Percentiles rank a stretch among this genome's conserved stretches.
Conservation (phyloP, 306 rosid species). For the Astragalus glycyphyllos region DNA sequence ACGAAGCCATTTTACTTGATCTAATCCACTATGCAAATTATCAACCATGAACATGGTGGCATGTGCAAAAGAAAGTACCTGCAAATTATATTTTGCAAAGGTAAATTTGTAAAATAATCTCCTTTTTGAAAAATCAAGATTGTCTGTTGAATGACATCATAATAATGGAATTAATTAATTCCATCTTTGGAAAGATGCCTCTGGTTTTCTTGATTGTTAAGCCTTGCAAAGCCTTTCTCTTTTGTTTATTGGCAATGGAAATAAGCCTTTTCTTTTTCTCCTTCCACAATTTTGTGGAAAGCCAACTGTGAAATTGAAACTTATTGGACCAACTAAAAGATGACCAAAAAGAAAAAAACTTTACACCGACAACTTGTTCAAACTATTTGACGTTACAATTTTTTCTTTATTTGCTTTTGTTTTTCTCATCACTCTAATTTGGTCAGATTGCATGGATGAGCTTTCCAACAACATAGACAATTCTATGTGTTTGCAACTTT, state of each 20-base stretch:
- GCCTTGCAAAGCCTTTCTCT: constrained; percentile 55
- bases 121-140: not conserved
- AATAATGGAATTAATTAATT: constrained; percentile 4
- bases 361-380: constrained; percentile 38
- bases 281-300: constrained; percentile 44
- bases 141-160: not conserved
- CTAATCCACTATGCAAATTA: constrained; percentile 28
- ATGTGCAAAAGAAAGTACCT: constrained; percentile 34
- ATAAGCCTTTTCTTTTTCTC: constrained; percentile 47
- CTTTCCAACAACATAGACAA: constrained; percentile 48
- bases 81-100: too few species aligned
- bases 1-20: constrained; percentile 22
- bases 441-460: constrained; percentile 38
- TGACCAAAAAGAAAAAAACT: not conserved
- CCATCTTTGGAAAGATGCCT: constrained; percentile 11
- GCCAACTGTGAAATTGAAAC: constrained; percentile 44
- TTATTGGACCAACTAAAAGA: constrained; percentile 27
- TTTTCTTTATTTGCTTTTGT: not conserved
- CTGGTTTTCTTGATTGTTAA: constrained; percentile 64
- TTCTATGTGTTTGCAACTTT: constrained; percentile 42
- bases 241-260: constrained; percentile 44
- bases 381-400: constrained; percentile 25
- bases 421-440: constrained; percentile 23
- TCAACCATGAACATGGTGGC: constrained; percentile 4
- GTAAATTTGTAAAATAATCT: too few species aligned